Evolutionary conservation across 2,329 filamentous ascomycete species (phyloP), one percentile per base, ranked within the genome.

Genomic region (Periconia macrospinosa): DNA sequence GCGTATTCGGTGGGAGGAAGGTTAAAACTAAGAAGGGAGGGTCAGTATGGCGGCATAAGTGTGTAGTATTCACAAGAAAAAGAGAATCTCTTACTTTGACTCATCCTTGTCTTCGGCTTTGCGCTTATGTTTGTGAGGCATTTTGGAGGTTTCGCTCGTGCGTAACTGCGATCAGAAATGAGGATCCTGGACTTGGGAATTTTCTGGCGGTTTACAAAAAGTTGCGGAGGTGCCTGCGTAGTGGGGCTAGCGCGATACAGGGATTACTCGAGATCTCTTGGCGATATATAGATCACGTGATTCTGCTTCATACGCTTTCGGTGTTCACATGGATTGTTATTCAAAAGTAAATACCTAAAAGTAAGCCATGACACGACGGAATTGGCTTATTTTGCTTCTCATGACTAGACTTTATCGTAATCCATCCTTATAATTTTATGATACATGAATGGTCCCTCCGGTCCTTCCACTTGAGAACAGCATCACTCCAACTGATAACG

Each of bases 81-180:
- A 23, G 17, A 10, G 41, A 30, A 13, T 48, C 33, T 62, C 65
- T 48, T 64, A 77, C 74, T 73, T 63, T 23, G 68, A 61, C 30
- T 71, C 68, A 55, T 76, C 70, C n/a, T 63, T 64, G 13, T 72
- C 33, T 6, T 37, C 80, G 52, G 68, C 66, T 59, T 84, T 83
- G 60, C 89, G 83, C 58, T 88, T 93, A 73, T 95, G 91, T 76
- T 95, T 95, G 78, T 93, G 90, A 72, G 91, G 91, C 91, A 95
- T 95, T 33, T 54, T 59, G 44, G 42, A 27, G 46, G 41, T 14
- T 45, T 53, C 50, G 45, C 23, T 51, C 33, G 33, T 13, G 33
- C 15, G 33, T 37, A 6, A 10, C 33, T n/a, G 11, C 11, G 33
- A 13, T 37, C 11, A 10, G 5, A n/a, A 37, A 6, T 37, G 11